These are phyloP conservation scores for Hippophae gyantsensis DNA, from an alignment of 306 rosid species.

Conservation along the genomic window DNA sequence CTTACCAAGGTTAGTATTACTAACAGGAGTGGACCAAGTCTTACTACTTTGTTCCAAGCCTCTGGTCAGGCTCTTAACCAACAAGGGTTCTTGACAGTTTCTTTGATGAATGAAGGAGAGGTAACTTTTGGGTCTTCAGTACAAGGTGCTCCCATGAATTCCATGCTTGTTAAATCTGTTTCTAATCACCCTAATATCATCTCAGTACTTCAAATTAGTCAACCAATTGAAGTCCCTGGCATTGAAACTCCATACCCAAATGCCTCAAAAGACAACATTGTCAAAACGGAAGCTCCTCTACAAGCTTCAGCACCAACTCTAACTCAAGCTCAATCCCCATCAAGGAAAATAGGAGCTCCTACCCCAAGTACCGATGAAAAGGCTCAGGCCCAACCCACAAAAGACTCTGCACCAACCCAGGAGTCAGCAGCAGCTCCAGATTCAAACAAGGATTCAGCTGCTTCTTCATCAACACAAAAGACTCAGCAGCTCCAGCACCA, in stretches of 20 bases:
- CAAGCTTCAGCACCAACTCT: background rate
- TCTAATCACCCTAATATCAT: conserved; percentile 30
- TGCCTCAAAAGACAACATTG: too few species aligned
- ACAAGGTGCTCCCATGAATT: conserved; percentile 1
- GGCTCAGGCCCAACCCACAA: too few species aligned
- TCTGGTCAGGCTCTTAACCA: conserved; percentile 23
- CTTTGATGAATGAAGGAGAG: conserved; percentile 30
- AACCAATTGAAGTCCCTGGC: conserved; percentile 29
- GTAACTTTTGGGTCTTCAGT: conserved; percentile 37
- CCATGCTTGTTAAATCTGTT: conserved; percentile 29
- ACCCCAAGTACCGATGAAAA: too few species aligned
- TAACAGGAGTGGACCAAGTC: background rate
- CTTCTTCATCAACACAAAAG: too few species aligned
- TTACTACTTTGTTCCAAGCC: conserved; percentile 40
- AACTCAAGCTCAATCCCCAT: too few species aligned
- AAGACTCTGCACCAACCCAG: too few species aligned
- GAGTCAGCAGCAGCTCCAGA: too few species aligned
- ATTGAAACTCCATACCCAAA: conserved; percentile 15
- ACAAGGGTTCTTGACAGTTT: conserved; percentile 38
- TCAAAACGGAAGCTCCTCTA: background rate
- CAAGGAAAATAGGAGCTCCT: too few species aligned
- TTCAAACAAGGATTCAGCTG: too few species aligned
- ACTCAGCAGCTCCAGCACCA: too few species aligned
- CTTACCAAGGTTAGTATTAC: conserved; percentile 5
- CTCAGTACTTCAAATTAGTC: conserved; percentile 43